Conservation (phyloP, 768 basidiomycete species). For the Termitomyces sp. region DNA sequence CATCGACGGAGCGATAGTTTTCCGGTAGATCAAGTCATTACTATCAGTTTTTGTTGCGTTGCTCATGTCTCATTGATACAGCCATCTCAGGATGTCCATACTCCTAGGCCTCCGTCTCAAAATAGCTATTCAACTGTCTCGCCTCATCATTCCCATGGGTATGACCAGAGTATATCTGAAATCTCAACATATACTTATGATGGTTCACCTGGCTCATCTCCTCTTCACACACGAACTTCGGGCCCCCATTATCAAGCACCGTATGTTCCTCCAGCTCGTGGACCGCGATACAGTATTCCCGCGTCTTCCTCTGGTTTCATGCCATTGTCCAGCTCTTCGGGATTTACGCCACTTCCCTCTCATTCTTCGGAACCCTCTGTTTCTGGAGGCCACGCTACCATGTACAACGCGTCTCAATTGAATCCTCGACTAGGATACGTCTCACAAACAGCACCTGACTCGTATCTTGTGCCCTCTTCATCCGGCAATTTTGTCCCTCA, state of each 20-base stretch:
- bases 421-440: constrained; percentile 24
- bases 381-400: constrained; percentile 13
- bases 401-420: constrained; percentile 33
- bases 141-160: constrained; percentile 29
- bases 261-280: constrained; percentile 38
- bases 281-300: constrained; percentile 66
- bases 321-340: constrained; percentile 41
- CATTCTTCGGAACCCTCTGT: constrained; percentile 31
- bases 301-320: constrained; percentile 65
- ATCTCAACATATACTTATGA: constrained; percentile 35
- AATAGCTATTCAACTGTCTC: constrained; percentile 27
- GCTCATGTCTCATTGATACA: constrained; percentile 15
- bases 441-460: constrained; percentile 18
- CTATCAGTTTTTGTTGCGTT: background rate
- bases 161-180: constrained; percentile 34
- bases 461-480: constrained; percentile 23
- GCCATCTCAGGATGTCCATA: constrained; percentile 32
- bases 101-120: constrained; percentile 31
- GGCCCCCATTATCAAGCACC: constrained; percentile 25
- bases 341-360: constrained; percentile 36
- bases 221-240: constrained; percentile 23
- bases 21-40: constrained; percentile 36
- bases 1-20: constrained; percentile 51
- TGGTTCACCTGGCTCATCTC: constrained; percentile 30
- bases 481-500: constrained; percentile 36